These are phyloP conservation scores for Candida glaebosa DNA, from an alignment of 805 yeast species.

Conservation along the genomic window DNA sequence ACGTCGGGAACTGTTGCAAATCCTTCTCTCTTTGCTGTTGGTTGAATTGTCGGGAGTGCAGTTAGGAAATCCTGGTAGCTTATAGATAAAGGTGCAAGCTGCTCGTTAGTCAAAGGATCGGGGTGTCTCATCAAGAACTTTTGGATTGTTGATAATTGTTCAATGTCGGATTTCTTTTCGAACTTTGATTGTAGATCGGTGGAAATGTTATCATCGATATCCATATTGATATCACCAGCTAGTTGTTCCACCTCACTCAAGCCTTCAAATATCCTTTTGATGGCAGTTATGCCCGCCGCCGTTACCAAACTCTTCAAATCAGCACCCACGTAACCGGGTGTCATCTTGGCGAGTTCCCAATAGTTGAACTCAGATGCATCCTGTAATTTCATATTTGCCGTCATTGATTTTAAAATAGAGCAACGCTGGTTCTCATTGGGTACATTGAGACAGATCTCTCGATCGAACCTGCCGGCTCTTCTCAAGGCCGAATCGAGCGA, in stretches of 20 bases:
- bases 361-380: slow-evolving; percentile 66
- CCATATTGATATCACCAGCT: slow-evolving; percentile 26
- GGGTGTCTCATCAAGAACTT: slow-evolving; percentile 73
- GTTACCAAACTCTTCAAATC: slow-evolving; percentile 91
- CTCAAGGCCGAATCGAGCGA: slow-evolving; percentile 83
- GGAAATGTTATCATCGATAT: slow-evolving; percentile 20
- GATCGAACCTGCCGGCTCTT: slow-evolving; percentile 84
- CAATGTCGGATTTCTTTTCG: slow-evolving; percentile 30
- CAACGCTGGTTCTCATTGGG: slow-evolving; percentile 84
- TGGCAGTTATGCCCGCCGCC: slow-evolving; percentile 93
- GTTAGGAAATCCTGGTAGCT: slow-evolving; percentile 73
- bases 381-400: slow-evolving; percentile 55
- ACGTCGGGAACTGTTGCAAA: slow-evolving; percentile 98
- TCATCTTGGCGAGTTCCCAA: slow-evolving; percentile 73
- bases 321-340: slow-evolving; percentile 98
- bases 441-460: slow-evolving; percentile 92
- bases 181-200: slow-evolving; percentile 21
- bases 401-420: slow-evolving; percentile 73
- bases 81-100: slow-evolving; percentile 72
- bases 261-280: slow-evolving; percentile 80
- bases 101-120: slow-evolving; percentile 69
- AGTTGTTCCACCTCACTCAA: slow-evolving; percentile 42
- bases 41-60: slow-evolving; percentile 92
- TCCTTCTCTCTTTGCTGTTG: slow-evolving; percentile 97
- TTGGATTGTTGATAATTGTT: slow-evolving; percentile 61